These are phyloP conservation scores for Piromyces finnis DNA, from an alignment of 192 early-diverging fungal species.

Conservation along the genomic window DNA sequence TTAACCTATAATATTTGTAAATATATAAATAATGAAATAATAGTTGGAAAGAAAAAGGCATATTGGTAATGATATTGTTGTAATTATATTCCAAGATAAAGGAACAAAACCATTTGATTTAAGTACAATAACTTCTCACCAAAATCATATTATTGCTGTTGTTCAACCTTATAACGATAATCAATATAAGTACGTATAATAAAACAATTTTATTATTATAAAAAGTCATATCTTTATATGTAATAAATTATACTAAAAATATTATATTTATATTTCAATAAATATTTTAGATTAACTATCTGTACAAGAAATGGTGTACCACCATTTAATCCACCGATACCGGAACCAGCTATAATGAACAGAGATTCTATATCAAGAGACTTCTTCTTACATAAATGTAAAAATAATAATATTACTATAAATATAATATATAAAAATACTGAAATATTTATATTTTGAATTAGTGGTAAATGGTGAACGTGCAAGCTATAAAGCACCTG, in stretches of 20 bases:
- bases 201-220: too few species aligned
- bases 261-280: conserved; percentile 9
- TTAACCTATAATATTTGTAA: neutral
- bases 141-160: conserved; percentile 36
- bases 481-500: conserved; percentile 40
- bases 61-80: conserved; percentile 56
- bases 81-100: conserved; percentile 28
- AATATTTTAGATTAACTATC: conserved; percentile 14
- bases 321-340: conserved; percentile 35
- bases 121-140: conserved; percentile 23
- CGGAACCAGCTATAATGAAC: conserved; percentile 27
- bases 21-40: too few species aligned
- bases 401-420: too few species aligned
- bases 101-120: conserved; percentile 22
- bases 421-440: too few species aligned
- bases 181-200: conserved; percentile 12
- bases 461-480: conserved; percentile 48
- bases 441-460: too few species aligned
- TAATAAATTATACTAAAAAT: too few species aligned
- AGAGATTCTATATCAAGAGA: conserved; percentile 39
- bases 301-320: conserved; percentile 37
- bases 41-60: conserved; percentile 52
- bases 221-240: too few species aligned
- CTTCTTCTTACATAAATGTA: conserved; percentile 43
- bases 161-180: conserved; percentile 22